phyloP scores from a whole-genome alignment of 176 grass and related monocot species.

The Eremochloa ophiuroides region DNA sequence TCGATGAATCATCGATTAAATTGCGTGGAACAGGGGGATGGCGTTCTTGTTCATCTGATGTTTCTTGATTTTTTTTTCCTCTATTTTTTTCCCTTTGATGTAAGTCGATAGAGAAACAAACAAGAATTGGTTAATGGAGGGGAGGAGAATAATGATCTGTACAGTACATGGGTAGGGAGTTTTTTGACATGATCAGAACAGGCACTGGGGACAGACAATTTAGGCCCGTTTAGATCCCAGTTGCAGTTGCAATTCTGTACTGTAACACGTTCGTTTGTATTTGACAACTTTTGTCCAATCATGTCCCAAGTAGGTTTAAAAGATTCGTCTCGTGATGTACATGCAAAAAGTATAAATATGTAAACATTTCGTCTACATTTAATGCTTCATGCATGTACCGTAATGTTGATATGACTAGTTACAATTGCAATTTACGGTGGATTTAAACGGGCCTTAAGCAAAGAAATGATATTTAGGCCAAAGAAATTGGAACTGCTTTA shows the following conservation, averaged over 20 bases:
- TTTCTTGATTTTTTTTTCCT: not conserved
- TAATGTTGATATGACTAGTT: too few relatives aligned
- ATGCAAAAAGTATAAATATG: too few relatives aligned
- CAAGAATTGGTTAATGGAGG: slow-evolving; percentile 22
- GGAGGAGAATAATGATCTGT: slow-evolving; percentile 1
- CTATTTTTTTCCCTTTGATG: not conserved
- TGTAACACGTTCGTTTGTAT: too few relatives aligned
- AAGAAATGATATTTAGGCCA: not conserved
- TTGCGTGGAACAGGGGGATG: not conserved
- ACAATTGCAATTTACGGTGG: too few relatives aligned
- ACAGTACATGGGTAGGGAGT: slow-evolving; percentile 36
- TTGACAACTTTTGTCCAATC: too few relatives aligned
- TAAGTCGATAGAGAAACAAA: slow-evolving; percentile 38
- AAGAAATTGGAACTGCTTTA: not conserved
- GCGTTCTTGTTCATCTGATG: slow-evolving; percentile 2
- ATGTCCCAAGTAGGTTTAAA: too few relatives aligned
- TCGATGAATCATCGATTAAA: not conserved
- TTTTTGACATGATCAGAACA: slow-evolving; percentile 29
- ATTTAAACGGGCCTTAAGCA: too few relatives aligned
- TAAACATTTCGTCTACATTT: too few relatives aligned
- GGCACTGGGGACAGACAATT: not conserved
- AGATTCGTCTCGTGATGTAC: too few relatives aligned
- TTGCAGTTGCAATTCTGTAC: too few relatives aligned
- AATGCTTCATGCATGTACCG: too few relatives aligned
- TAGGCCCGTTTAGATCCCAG: too few relatives aligned